Percentiles rank a stretch among this genome's conserved stretches.
These are phyloP conservation scores for Protostelium mycophagum DNA, from an alignment of 78 protist species.

Conservation along the genomic window DNA sequence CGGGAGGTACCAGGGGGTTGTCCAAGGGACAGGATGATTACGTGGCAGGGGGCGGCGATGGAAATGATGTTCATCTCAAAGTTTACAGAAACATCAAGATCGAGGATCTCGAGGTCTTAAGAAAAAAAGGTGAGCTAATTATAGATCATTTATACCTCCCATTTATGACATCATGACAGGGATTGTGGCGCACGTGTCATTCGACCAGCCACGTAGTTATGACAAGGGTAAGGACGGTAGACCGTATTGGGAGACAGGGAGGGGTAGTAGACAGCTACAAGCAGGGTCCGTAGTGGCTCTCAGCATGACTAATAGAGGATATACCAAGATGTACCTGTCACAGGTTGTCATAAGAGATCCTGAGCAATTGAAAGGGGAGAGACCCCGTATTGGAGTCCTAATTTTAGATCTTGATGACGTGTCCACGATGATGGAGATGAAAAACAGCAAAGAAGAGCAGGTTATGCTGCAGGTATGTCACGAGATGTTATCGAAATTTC, in stretches of 20 bases:
- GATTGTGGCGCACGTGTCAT: background rate
- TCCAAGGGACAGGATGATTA: constrained; percentile 4
- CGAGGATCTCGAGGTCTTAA: constrained; percentile 5
- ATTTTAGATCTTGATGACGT: constrained; percentile 1
- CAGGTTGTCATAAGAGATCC: background rate
- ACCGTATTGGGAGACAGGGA: background rate
- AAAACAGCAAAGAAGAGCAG: background rate
- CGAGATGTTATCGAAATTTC: constrained; percentile 43
- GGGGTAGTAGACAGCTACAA: background rate
- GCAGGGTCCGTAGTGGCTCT: background rate
- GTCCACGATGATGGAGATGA: background rate
- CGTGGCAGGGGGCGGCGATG: constrained; percentile 1
- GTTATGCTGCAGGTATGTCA: constrained; percentile 4
- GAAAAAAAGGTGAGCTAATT: constrained; percentile 4
- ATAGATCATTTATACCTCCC: too few relatives aligned
- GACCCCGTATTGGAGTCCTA: background rate
- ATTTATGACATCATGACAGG: background rate
- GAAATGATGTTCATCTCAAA: background rate
- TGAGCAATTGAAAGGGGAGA: background rate
- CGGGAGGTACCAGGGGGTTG: background rate
- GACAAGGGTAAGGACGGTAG: background rate
- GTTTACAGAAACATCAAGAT: background rate
- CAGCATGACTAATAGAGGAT: background rate
- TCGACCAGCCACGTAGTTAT: background rate
- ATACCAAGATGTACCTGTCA: background rate